Evolutionary conservation across 805 yeast species (phyloP).

Genomic region (Ogataea siamensis): DNA sequence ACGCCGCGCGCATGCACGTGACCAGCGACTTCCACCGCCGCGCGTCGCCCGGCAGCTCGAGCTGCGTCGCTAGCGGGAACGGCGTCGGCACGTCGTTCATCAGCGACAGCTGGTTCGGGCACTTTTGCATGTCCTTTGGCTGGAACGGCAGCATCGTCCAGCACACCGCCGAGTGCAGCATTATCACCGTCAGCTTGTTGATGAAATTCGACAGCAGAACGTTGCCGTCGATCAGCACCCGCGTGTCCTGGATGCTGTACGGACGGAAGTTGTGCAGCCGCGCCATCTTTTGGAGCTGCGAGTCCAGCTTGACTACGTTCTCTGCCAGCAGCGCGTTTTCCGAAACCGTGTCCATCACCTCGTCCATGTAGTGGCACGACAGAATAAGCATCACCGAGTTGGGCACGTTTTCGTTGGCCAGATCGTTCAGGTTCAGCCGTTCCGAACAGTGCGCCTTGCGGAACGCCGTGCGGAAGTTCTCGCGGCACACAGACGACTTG

Average conservation of each 20-base stretch:
- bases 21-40: slow-evolving; percentile 35
- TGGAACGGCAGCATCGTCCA: slow-evolving; percentile 37
- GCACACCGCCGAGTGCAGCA: slow-evolving; percentile 33
- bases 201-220: slow-evolving; percentile 35
- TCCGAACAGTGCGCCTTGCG: slow-evolving; percentile 13
- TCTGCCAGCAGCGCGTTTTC: slow-evolving; percentile 26
- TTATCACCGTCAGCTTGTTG: slow-evolving; percentile 26
- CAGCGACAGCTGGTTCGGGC: slow-evolving; percentile 22
- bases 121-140: slow-evolving; percentile 24
- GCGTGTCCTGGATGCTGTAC: slow-evolving; percentile 18
- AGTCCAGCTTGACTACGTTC: slow-evolving; percentile 26
- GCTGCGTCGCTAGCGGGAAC: slow-evolving; percentile 18
- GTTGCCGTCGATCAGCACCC: slow-evolving; percentile 37
- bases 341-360: slow-evolving; percentile 35
- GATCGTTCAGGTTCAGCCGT: slow-evolving; percentile 19
- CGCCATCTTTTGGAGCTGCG: slow-evolving; percentile 26
- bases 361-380: slow-evolving; percentile 33
- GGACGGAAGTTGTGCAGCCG: slow-evolving; percentile 17
- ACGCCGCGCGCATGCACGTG: slow-evolving; percentile 30
- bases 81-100: slow-evolving; percentile 27
- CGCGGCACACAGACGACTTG: slow-evolving; percentile 10
- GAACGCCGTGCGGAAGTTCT: slow-evolving; percentile 16
- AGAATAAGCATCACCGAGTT: slow-evolving; percentile 34
- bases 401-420: slow-evolving; percentile 12
- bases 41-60: slow-evolving; percentile 19